phyloP scores from a whole-genome alignment of 1,139 yeast species.

The Saccharomyces hybrid region DNA sequence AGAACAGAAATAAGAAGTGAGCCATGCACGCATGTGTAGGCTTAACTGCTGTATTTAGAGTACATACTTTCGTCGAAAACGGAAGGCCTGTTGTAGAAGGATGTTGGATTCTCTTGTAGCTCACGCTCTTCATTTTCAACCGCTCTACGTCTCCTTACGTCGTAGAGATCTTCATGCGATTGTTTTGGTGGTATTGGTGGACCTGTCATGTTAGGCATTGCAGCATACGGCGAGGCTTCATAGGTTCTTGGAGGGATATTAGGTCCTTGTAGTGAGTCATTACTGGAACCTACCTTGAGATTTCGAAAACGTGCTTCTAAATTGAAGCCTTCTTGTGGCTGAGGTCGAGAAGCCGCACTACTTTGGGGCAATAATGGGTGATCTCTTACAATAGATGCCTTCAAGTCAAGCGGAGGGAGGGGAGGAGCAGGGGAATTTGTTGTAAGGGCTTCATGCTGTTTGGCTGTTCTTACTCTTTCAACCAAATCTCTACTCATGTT shows the following conservation, averaged over 20 bases:
- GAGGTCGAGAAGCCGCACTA: conserved; percentile 1
- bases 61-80: conserved; percentile 41
- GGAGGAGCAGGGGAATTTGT: conserved; percentile 2
- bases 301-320: background rate
- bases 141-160: conserved; percentile 6
- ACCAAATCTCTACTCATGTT: conserved; percentile 36
- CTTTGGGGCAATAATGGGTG: conserved; percentile 11
- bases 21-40: no score
- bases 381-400: background rate
- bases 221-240: background rate
- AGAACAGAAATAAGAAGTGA: no score
- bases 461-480: conserved; percentile 34
- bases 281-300: background rate
- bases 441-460: conserved; percentile 9
- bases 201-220: background rate
- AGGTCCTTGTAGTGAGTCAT: background rate
- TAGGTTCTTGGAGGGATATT: conserved; percentile 4
- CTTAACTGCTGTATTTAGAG: conserved; percentile 31
- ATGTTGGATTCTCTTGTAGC: conserved; percentile 26
- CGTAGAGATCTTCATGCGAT: conserved; percentile 6
- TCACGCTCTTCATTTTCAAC: conserved; percentile 21
- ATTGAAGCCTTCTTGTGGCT: background rate
- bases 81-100: conserved; percentile 40
- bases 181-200: conserved; percentile 27
- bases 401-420: background rate